Conservation (phyloP, 2,329 filamentous ascomycete genomes). For the Penicillium sp. region DNA sequence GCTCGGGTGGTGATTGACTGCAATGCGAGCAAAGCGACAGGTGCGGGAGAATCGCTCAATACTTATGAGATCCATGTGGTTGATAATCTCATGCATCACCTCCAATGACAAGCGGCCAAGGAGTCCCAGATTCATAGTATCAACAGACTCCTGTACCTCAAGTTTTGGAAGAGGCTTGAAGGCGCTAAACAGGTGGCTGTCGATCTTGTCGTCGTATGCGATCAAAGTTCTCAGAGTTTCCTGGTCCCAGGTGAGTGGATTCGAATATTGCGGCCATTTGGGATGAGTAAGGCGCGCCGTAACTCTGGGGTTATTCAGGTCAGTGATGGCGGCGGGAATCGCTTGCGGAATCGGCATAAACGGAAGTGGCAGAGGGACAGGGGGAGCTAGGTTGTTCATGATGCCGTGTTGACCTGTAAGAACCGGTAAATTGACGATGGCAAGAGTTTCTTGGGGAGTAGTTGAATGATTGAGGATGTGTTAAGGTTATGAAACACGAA, state of each 20-base stretch:
- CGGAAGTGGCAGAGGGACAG: background rate
- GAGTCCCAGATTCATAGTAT: background rate
- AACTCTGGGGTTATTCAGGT: background rate
- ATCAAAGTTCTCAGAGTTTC: background rate
- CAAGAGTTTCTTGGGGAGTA: background rate
- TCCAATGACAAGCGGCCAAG: background rate
- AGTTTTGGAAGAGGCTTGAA: background rate
- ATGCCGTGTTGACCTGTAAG: too few relatives aligned
- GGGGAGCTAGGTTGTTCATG: background rate
- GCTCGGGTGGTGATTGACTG: background rate
- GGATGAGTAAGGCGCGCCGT: background rate
- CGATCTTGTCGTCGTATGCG: background rate
- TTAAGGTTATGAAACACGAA: too few relatives aligned
- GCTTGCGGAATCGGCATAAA: background rate
- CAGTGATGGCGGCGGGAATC: background rate
- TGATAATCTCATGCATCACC: slow-evolving; percentile 1
- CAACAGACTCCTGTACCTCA: background rate
- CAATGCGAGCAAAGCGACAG: background rate
- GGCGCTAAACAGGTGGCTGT: background rate
- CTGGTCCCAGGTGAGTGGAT: background rate
- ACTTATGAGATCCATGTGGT: background rate
- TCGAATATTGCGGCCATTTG: background rate
- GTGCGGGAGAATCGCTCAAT: background rate
- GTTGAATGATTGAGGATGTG: background rate
- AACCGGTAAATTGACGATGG: too few relatives aligned